Evolutionary conservation across 2,329 filamentous ascomycete genomes (phyloP), one percentile per base, ranked within the genome.

Genomic region (Diaporthe caulivora): DNA sequence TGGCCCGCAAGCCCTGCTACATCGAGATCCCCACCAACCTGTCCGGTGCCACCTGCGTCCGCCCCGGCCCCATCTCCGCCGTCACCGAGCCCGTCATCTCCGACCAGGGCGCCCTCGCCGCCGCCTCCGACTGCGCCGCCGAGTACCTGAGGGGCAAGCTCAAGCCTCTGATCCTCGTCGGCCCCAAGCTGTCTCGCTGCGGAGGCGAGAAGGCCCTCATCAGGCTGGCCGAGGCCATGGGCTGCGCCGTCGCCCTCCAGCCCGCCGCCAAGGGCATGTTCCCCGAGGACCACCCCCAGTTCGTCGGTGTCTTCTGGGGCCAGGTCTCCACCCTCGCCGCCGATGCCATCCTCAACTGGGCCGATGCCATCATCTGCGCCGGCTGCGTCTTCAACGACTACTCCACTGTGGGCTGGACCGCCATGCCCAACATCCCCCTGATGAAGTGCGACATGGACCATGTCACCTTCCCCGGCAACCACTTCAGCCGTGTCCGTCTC

Each of bases 191-290:
- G 62, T 70, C 76, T 1, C 74, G 74, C 31, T 77, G 76, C 54
- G 74, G 53, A 17, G 76, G 75, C 55, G 76, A 78, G 40, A 72
- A 75, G 55, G 77, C 75, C 53, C 77, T 79, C 34, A 2, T 79
- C 67, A 71, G 75, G 71, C 74, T 79, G 31, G 77, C 77, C 70
- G 76, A 79, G 55, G 77, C 78, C 40, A 77, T 79, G 76, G 78
- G 78, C 15, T 79, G 78, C 64, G 77, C 78, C 21, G 78, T 79
- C 5, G 78, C 78, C n/a, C 74, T 79, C 40, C 78, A 79, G 71
- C 78, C 78, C n/a, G 78, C 77, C 3, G 78, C 78, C 58, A 79
- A 79, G 78, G 78, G 78, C 74, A 79, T 79, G 77, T 79, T 79
- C 72, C 78, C 78, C 7, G 78, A 79, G 72, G 75, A 76, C 64